Evolutionary conservation across 2,329 filamentous ascomycete genomes (phyloP).

Genomic region (Immersiporthe knoxdaviesiana): DNA sequence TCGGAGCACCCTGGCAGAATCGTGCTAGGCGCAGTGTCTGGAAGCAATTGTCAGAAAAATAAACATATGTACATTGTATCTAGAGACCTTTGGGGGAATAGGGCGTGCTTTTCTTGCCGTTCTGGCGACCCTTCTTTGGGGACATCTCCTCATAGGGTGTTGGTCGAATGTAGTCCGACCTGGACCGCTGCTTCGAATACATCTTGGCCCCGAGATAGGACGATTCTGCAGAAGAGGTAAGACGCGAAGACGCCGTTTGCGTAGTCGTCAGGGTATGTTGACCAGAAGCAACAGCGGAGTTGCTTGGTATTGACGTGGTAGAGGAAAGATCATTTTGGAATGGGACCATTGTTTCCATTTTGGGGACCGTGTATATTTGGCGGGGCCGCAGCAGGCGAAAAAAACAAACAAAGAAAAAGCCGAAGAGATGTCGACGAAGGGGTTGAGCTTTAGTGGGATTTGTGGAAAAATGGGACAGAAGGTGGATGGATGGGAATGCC

Average conservation of each 20-base stretch:
- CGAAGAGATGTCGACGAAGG: background rate
- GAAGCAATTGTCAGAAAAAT: slow-evolving; percentile 1
- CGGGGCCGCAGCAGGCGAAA: too few species aligned
- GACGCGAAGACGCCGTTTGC: background rate
- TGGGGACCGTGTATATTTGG: background rate
- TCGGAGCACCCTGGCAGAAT: slow-evolving; percentile 5
- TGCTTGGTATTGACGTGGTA: background rate
- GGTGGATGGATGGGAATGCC: background rate
- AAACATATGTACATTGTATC: background rate
- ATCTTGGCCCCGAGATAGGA: background rate
- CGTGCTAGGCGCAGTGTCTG: background rate
- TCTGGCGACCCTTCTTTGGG: background rate
- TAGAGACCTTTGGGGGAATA: background rate
- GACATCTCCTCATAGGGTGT: slow-evolving; percentile 13
- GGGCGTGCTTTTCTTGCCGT: slow-evolving; percentile 5
- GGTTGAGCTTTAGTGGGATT: background rate
- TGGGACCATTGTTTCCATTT: background rate
- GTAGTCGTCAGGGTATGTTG: background rate
- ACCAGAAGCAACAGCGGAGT: background rate
- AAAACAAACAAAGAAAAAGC: background rate
- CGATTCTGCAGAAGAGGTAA: background rate
- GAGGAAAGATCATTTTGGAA: background rate
- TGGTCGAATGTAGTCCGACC: slow-evolving; percentile 6
- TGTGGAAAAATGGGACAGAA: background rate
- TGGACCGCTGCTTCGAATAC: slow-evolving; percentile 6